Evolutionary conservation across 352 stramenopile species (phyloP).

Genomic region (Elongisporangium anandrum): DNA sequence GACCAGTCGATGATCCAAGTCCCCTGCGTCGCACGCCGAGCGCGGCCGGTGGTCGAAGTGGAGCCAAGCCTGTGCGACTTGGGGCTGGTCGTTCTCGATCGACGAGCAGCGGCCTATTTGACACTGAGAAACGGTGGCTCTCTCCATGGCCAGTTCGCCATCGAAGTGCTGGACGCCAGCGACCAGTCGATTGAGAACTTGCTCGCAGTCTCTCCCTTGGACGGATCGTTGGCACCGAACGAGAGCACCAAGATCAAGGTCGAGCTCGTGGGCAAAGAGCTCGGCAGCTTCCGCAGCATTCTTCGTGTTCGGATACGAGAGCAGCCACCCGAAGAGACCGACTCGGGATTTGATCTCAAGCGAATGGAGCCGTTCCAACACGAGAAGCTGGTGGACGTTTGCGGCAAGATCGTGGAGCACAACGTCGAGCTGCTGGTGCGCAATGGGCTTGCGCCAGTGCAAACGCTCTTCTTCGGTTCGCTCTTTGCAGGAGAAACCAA

Average conservation of each 20-base stretch:
- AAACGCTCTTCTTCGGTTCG: constrained; percentile 60
- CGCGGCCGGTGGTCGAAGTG: constrained; percentile 55
- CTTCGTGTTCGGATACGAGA: constrained; percentile 45
- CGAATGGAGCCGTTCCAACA: constrained; percentile 7
- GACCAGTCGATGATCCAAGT: constrained; percentile 58
- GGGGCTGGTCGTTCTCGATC: constrained; percentile 55
- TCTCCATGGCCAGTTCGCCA: constrained; percentile 28
- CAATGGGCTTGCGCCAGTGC: constrained; percentile 36
- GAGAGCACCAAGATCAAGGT: constrained; percentile 43
- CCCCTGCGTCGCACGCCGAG: constrained; percentile 45
- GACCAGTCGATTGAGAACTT: not conserved
- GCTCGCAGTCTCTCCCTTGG: constrained; percentile 25
- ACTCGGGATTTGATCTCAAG: not conserved
- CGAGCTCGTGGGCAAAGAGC: constrained; percentile 28
- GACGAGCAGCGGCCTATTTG: constrained; percentile 49
- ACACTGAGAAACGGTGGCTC: constrained; percentile 48
- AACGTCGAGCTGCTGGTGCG: constrained; percentile 75
- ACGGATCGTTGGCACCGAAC: constrained; percentile 22
- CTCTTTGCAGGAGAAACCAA: constrained; percentile 61
- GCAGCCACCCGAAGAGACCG: not conserved
- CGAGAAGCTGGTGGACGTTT: constrained; percentile 81
- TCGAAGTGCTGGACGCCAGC: constrained; percentile 43
- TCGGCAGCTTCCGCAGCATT: constrained; percentile 35
- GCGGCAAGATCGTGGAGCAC: constrained; percentile 77
- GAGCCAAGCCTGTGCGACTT: constrained; percentile 49